phyloP scores from a whole-genome alignment of 1,284 basidiomycete species.

The Cutaneotrichosporon mucoides region DNA sequence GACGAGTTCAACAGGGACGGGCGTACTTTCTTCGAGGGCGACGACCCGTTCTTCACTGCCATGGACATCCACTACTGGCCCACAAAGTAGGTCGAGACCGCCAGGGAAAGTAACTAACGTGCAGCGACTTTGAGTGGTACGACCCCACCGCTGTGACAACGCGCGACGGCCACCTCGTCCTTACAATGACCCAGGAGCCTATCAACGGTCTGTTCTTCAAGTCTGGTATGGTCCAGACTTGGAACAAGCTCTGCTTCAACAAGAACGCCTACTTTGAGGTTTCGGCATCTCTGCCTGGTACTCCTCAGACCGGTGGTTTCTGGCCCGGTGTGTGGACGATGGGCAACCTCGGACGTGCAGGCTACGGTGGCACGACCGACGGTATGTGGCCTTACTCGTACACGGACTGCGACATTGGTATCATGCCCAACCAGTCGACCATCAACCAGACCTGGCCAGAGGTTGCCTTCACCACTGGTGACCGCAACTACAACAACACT shows the following conservation, averaged over 20 bases:
- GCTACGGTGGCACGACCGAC: slow-evolving; percentile 64
- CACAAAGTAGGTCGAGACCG: slow-evolving; percentile 44
- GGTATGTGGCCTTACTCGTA: slow-evolving; percentile 60
- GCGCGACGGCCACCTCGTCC: slow-evolving; percentile 69
- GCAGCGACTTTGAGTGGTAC: slow-evolving; percentile 55
- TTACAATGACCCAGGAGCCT: slow-evolving; percentile 65
- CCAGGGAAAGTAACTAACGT: no score
- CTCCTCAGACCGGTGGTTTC: slow-evolving; percentile 46
- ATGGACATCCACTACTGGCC: slow-evolving; percentile 56
- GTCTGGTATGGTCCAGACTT: slow-evolving; percentile 54
- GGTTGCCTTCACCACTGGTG: slow-evolving; percentile 42
- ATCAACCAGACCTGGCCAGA: slow-evolving; percentile 47
- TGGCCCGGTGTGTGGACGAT: slow-evolving; percentile 55
- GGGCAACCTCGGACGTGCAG: slow-evolving; percentile 51
- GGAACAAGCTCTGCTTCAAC: slow-evolving; percentile 53
- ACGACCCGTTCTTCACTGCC: slow-evolving; percentile 54
- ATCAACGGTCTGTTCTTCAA: slow-evolving; percentile 73
- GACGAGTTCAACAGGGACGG: slow-evolving; percentile 80
- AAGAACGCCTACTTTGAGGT: slow-evolving; percentile 46
- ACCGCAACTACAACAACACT: slow-evolving; percentile 23
- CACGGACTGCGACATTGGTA: slow-evolving; percentile 42
- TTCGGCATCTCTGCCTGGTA: slow-evolving; percentile 41
- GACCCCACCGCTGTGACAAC: slow-evolving; percentile 79
- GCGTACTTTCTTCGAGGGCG: slow-evolving; percentile 52
- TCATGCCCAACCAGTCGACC: slow-evolving; percentile 29